Percentiles rank a stretch among this genome's conserved stretches.
Conservation (phyloP, 148 eudicot genomes). For the Suaeda aralocaspica region DNA sequence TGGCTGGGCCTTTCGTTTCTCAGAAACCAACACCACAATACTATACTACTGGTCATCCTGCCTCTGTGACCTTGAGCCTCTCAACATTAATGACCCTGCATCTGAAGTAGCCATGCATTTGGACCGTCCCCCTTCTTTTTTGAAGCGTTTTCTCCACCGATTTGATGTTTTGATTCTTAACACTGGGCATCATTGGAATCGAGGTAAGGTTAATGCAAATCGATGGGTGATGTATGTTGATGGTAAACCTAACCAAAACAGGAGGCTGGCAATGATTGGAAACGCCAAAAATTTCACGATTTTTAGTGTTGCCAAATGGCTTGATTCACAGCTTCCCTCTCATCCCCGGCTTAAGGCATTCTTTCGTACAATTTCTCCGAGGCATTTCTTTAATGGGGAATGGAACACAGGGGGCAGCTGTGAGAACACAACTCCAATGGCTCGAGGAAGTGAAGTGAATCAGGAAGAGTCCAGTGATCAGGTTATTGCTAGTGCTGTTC, state of each 20-base stretch:
- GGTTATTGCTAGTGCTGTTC: constrained; percentile 42
- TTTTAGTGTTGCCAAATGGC: constrained; percentile 40
- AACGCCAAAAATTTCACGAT: constrained; percentile 56
- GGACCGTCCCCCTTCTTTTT: constrained; percentile 53
- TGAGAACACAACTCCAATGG: constrained; percentile 50
- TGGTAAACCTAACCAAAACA: constrained; percentile 41
- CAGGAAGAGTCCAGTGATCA: constrained; percentile 52
- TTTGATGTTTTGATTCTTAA: constrained; percentile 55
- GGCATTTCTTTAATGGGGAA: constrained; percentile 60
- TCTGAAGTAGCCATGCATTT: constrained; percentile 53
- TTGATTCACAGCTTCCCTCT: constrained; percentile 42
- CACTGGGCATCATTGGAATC: constrained; percentile 64
- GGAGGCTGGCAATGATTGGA: constrained; percentile 40
- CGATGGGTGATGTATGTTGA: constrained; percentile 58
- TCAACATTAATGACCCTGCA: constrained; percentile 31
- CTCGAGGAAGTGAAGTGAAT: constrained; percentile 44
- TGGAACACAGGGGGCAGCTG: constrained; percentile 70
- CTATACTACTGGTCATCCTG: constrained; percentile 57
- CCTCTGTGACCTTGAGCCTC: constrained; percentile 47
- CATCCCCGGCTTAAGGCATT: constrained; percentile 47
- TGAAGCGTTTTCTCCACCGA: constrained; percentile 30
- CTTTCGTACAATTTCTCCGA: constrained; percentile 56
- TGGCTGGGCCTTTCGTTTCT: constrained; percentile 60
- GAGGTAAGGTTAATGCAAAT: constrained; percentile 52
- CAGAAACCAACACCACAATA: constrained; percentile 54